A percentile compares a stretch with the other conserved stretches of the same genome.
Conservation (phyloP, 805 yeast species). For the Wickerhamiella kazuoi region DNA sequence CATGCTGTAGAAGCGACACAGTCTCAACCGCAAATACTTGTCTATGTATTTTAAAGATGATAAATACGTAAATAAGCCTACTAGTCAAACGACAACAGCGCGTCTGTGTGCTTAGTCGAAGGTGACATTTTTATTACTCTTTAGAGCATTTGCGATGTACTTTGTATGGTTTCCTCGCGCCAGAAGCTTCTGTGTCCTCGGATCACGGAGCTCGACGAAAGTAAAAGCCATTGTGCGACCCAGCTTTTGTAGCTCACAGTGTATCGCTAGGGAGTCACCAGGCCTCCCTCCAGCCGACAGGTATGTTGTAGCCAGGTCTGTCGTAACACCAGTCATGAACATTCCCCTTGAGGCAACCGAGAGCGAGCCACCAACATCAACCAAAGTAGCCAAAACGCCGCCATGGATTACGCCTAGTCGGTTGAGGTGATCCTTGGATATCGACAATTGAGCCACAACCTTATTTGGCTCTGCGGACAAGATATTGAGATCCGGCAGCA, state of each 20-base stretch:
- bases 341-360: conserved; percentile 27
- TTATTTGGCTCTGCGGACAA: conserved; percentile 19
- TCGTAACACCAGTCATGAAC: conserved; percentile 27
- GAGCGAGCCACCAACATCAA: conserved; percentile 29
- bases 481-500: conserved; percentile 13
- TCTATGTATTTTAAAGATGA: too few species aligned
- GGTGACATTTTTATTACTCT: conserved; percentile 16
- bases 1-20: too few species aligned
- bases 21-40: too few species aligned
- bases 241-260: conserved; percentile 20
- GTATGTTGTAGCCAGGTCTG: conserved; percentile 25
- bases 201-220: conserved; percentile 18
- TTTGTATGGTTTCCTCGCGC: conserved; percentile 30
- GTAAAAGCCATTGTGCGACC: conserved; percentile 28
- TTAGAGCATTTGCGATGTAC: conserved; percentile 22
- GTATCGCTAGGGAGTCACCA: conserved; percentile 13
- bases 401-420: conserved; percentile 26
- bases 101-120: conserved; percentile 1
- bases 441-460: conserved; percentile 19
- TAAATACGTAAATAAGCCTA: too few species aligned
- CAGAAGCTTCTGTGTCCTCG: conserved; percentile 8
- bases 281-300: conserved; percentile 23
- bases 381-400: conserved; percentile 25
- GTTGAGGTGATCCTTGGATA: conserved; percentile 24
- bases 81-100: not conserved